Percentiles rank a stretch among this genome's conserved stretches.
Conservation (phyloP, 2,329 filamentous ascomycete species). For the Fusarium foetens region DNA sequence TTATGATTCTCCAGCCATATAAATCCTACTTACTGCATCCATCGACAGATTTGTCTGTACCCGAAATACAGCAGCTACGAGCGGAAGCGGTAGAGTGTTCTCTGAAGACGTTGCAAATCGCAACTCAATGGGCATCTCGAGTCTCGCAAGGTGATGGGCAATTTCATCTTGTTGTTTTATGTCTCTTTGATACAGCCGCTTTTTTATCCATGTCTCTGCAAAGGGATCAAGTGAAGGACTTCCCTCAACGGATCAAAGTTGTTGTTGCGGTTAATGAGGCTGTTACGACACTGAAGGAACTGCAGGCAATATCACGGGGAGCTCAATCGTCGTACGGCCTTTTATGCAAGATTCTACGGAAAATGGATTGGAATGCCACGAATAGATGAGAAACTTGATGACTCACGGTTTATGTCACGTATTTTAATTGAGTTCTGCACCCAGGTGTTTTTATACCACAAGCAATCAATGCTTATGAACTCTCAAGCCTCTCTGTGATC, state of each 20-base stretch:
- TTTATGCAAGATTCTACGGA: neutral
- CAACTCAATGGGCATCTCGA: conserved; percentile 3
- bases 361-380: neutral
- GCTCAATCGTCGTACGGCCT: conserved; percentile 4
- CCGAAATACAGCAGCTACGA: neutral
- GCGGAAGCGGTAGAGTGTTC: neutral
- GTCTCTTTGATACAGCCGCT: conserved; percentile 10
- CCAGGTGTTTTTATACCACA: neutral
- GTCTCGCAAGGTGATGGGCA: conserved; percentile 1
- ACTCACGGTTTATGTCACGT: neutral
- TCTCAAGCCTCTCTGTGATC: neutral
- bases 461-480: neutral
- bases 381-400: neutral
- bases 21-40: neutral
- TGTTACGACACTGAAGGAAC: neutral
- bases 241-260: neutral
- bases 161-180: conserved; percentile 2
- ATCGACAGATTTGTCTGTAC: fast-evolving
- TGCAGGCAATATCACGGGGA: neutral
- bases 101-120: neutral
- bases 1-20: conserved; percentile 18
- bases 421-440: neutral
- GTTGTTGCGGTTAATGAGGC: neutral
- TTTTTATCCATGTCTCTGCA: neutral
- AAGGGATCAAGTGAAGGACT: neutral